phyloP scores from a whole-genome alignment of 1,284 basidiomycete genomes.

The Austroboletus niveus region DNA sequence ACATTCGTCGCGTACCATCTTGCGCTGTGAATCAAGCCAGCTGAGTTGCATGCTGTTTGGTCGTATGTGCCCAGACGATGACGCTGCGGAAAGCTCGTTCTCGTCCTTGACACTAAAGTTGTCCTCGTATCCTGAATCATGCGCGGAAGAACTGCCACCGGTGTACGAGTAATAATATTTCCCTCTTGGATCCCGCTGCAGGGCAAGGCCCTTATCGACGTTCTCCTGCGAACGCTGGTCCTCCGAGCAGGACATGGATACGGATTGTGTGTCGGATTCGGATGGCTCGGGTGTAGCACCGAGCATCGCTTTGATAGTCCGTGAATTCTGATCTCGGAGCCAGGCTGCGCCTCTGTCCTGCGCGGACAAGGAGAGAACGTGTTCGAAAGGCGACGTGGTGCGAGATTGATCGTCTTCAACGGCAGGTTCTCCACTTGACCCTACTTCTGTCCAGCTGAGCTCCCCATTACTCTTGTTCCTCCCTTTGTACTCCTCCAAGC shows the following conservation, averaged over 20 bases:
- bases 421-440: conserved; percentile 34
- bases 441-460: conserved; percentile 50
- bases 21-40: conserved; percentile 53
- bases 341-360: conserved; percentile 73
- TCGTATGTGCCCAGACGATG: conserved; percentile 34
- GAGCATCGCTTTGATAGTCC: conserved; percentile 56
- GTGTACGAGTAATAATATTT: conserved; percentile 76
- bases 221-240: conserved; percentile 34
- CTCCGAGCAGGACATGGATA: conserved; percentile 34
- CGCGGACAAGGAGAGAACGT: conserved; percentile 43
- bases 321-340: conserved; percentile 78
- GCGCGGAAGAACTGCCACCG: conserved; percentile 46
- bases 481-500: conserved; percentile 67
- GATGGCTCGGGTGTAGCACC: conserved; percentile 62
- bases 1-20: conserved; percentile 26
- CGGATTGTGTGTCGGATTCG: conserved; percentile 49
- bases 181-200: conserved; percentile 64
- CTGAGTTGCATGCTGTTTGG: conserved; percentile 62
- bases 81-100: conserved; percentile 22
- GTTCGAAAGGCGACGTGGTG: conserved; percentile 39
- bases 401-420: conserved; percentile 55
- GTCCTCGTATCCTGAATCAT: conserved; percentile 54
- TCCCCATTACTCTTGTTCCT: conserved; percentile 60
- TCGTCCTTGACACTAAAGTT: conserved; percentile 36
- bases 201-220: conserved; percentile 57